Base-by-base conservation (phyloP, 2,329 filamentous ascomycete species). In the Alternaria angustiovoidea region DNA sequence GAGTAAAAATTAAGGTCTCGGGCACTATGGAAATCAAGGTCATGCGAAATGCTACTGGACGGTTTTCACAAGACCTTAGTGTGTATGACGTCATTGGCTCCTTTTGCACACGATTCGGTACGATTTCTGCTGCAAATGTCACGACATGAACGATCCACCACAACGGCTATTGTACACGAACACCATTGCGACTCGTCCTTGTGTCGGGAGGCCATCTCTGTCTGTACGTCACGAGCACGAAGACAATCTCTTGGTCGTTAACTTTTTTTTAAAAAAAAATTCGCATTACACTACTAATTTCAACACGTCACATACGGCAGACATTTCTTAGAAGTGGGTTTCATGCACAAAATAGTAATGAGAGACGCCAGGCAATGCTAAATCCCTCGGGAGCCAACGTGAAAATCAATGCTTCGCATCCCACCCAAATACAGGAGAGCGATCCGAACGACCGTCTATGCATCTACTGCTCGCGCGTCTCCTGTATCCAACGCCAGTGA, bases 401-500 rank as follows among this genome's bases (percentile, higher is more conserved):
- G 46, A 49, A 49, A 49, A 49, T 36, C 52, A 53, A 52, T 53
- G 56, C 56, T 55, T 34, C 59, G 55, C 51, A 55, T 46, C 55
- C 49, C 51, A 53, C 36, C 57, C 49, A 24, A 44, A 30, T 51
- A 57, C 44, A 57, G 30, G 30, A 51, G 28, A 55, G 24, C 52
- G 52, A 38, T 26, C 43, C 24, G 44, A 32, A 42, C 24, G 51
- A 49, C 57, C 63, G 54, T 67, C 63, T 65, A 64, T 63, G 55
- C 55, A 42, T 64, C 51, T 54, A 58, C 57, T 57, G 70, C 67
- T 71, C 65, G 70, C 67, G 64, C 70, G 67, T 64, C 58, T 65
- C 59, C 51, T 66, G 55, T 68, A 70, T 55, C 67, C 62, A 72
- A 74, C 70, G 67, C 70, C 71, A 55, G 16, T 60, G 63, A 59